Conservation (phyloP, 2,329 filamentous ascomycete species). For the Taxawa tesnikishii region DNA sequence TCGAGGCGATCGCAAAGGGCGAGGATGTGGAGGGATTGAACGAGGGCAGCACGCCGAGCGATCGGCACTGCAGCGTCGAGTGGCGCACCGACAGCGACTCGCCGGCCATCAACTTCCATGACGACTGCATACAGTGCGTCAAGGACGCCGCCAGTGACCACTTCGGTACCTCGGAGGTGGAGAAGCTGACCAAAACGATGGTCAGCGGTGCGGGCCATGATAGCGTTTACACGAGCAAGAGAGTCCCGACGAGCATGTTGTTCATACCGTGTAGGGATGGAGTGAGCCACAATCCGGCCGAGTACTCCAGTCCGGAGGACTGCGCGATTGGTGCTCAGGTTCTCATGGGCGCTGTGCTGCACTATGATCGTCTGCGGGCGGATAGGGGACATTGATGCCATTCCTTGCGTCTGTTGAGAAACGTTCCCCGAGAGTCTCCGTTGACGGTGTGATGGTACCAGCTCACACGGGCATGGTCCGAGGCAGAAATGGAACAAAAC, state of each 20-base stretch:
- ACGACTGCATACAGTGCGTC: slow-evolving; percentile 55
- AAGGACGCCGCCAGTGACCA: slow-evolving; percentile 45
- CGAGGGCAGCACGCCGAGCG: slow-evolving; percentile 26
- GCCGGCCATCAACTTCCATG: slow-evolving; percentile 52
- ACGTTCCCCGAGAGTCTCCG: no score
- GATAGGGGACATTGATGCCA: slow-evolving; percentile 11
- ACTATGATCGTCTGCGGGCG: slow-evolving; percentile 34
- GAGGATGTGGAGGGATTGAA: slow-evolving; percentile 39
- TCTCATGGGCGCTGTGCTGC: slow-evolving; percentile 36
- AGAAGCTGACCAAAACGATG: slow-evolving; percentile 38
- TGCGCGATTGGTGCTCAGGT: slow-evolving; percentile 37
- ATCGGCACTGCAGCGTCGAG: slow-evolving; percentile 33
- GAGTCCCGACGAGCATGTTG: slow-evolving; percentile 35
- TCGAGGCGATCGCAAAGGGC: slow-evolving; percentile 46
- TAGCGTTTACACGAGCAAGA: slow-evolving; percentile 30
- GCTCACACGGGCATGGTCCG: no score
- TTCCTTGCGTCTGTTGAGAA: no score
- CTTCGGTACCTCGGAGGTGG: slow-evolving; percentile 36
- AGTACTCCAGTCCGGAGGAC: slow-evolving; percentile 32
- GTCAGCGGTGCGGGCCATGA: slow-evolving; percentile 55
- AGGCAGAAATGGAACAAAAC: no score
- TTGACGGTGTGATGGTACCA: no score
- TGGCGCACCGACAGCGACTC: slow-evolving; percentile 52
- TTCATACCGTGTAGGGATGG: slow-evolving; percentile 36
- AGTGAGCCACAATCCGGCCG: slow-evolving; percentile 34